phyloP scores from a whole-genome alignment of 306 rosid genomes.

The Malus asiatica region DNA sequence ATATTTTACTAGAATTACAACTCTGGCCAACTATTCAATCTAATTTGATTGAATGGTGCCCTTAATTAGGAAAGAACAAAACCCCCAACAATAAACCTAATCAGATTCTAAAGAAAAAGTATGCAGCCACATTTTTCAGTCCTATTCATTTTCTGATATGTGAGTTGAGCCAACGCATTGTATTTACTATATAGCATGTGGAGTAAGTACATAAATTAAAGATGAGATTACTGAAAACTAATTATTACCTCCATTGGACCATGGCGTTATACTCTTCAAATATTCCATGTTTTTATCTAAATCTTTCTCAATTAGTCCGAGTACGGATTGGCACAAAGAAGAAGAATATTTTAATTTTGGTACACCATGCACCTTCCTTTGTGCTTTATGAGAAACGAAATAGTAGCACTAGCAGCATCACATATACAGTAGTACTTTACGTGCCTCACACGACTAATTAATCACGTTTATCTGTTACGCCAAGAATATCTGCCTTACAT shows the following conservation, averaged over 20 bases:
- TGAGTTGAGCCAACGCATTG: background rate
- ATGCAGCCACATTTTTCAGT: background rate
- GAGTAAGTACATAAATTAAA: background rate
- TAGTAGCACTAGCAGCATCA: conserved; percentile 23
- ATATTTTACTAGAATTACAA: background rate
- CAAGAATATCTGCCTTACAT: conserved; percentile 14
- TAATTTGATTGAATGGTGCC: background rate
- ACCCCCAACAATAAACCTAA: background rate
- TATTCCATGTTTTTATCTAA: background rate
- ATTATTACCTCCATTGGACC: background rate
- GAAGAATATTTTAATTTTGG: background rate
- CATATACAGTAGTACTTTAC: conserved; percentile 22
- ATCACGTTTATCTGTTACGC: conserved; percentile 37
- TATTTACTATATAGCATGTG: background rate
- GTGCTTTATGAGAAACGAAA: background rate
- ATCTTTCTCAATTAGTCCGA: background rate
- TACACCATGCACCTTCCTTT: background rate
- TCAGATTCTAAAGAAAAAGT: background rate
- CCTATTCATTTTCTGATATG: background rate
- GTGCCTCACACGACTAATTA: conserved; percentile 55
- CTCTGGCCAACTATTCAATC: background rate
- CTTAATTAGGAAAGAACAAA: background rate
- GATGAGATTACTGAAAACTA: background rate
- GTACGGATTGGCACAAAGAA: background rate
- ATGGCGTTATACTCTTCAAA: background rate